Conservation (phyloP, 2,329 filamentous ascomycete species). For the Ophiostoma himal-ulmi region DNA sequence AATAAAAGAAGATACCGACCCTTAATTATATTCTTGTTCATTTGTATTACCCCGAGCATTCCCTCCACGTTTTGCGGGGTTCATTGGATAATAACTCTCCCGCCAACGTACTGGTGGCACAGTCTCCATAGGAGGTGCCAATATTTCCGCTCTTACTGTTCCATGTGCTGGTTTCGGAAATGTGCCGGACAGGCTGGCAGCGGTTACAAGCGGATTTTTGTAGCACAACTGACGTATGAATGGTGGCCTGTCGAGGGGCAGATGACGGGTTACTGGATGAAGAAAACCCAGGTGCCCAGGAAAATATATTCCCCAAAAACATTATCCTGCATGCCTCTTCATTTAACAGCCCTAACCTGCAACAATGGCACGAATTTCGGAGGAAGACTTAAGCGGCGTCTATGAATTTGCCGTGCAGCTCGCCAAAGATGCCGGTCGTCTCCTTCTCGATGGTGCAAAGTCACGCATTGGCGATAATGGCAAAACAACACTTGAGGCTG, state of each 20-base stretch:
- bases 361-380: conserved; percentile 28
- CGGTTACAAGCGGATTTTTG: conserved; percentile 17
- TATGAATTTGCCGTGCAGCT: conserved; percentile 66
- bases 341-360: neutral
- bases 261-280: neutral
- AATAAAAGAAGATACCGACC: neutral
- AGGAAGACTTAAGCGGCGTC: conserved; percentile 55
- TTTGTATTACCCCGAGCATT: neutral
- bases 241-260: neutral
- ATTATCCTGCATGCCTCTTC: neutral
- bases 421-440: conserved; percentile 61
- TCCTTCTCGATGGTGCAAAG: conserved; percentile 60
- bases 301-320: neutral
- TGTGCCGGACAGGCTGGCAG: conserved; percentile 12
- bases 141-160: neutral
- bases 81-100: neutral
- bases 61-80: neutral
- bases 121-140: neutral
- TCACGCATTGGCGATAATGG: conserved; percentile 42
- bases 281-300: neutral
- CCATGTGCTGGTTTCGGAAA: neutral
- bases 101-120: neutral
- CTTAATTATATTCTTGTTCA: neutral
- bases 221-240: neutral
- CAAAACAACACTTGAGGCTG: conserved; percentile 24